phyloP scores from a whole-genome alignment of 2,329 filamentous ascomycete genomes.

The Triangularia verruculosa region DNA sequence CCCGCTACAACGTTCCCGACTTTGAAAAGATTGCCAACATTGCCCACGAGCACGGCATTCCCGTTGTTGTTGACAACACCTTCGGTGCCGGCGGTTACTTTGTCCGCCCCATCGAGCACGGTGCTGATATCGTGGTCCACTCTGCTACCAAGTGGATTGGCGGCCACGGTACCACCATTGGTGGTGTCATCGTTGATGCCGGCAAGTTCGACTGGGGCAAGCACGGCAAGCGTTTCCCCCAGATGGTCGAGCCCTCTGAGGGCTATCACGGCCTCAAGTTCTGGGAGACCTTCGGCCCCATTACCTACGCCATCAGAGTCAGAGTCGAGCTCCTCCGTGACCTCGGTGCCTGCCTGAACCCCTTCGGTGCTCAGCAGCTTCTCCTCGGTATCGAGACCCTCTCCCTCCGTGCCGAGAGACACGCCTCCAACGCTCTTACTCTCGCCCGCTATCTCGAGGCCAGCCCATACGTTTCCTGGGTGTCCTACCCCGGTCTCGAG shows the following conservation, averaged over 20 bases:
- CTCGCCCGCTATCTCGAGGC: slow-evolving; percentile 80
- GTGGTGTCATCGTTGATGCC: slow-evolving; percentile 78
- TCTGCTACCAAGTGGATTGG: slow-evolving; percentile 97
- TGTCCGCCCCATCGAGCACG: slow-evolving; percentile 80
- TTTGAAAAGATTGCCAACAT: slow-evolving; percentile 81
- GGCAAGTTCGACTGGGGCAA: slow-evolving; percentile 95
- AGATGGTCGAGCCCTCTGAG: slow-evolving; percentile 83
- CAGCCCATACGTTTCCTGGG: slow-evolving; percentile 84
- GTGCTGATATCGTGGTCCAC: slow-evolving; percentile 91
- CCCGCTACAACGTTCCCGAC: slow-evolving; percentile 88
- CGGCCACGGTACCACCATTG: slow-evolving; percentile 90
- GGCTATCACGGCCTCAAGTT: slow-evolving; percentile 94
- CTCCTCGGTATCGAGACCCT: slow-evolving; percentile 87
- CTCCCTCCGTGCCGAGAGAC: slow-evolving; percentile 79
- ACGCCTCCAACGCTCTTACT: slow-evolving; percentile 77
- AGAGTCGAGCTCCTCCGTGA: slow-evolving; percentile 90
- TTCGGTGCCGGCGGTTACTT: slow-evolving; percentile 93
- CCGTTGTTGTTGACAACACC: slow-evolving; percentile 81
- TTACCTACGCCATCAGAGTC: slow-evolving; percentile 79
- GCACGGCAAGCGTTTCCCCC: slow-evolving; percentile 79
- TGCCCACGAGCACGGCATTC: slow-evolving; percentile 67
- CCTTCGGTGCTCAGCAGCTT: slow-evolving; percentile 90
- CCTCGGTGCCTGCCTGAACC: slow-evolving; percentile 76
- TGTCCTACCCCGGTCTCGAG: slow-evolving; percentile 85
- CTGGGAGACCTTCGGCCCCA: slow-evolving; percentile 83